Base-by-base conservation (phyloP, 768 basidiomycete species). In the Macrolepiota dolichaula region DNA sequence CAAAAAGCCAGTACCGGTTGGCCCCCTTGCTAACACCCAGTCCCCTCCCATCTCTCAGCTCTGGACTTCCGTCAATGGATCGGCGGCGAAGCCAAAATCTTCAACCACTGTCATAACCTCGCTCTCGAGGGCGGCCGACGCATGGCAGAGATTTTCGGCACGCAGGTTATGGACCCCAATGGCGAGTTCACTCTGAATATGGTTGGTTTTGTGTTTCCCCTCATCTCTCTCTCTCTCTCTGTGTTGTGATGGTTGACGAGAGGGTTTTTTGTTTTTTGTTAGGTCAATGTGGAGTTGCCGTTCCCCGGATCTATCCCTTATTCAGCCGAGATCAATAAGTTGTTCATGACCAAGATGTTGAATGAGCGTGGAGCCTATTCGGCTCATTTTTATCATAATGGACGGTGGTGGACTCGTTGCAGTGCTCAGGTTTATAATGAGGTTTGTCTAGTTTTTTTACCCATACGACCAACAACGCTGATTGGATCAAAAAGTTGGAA, bases 1-100 rank as follows among this genome's bases (percentile, higher is more conserved):
- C 42, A 12, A 1, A 7, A 7, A 15, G n/a, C n/a, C n/a, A n/a
- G n/a, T n/a, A n/a, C n/a, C n/a, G n/a, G n/a, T n/a, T n/a, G n/a
- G n/a, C n/a, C n/a, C n/a, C n/a, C n/a, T n/a, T n/a, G n/a, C n/a
- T n/a, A n/a, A n/a, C n/a, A n/a, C n/a, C n/a, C n/a, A n/a, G n/a
- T n/a, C n/a, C n/a, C n/a, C n/a, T n/a, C n/a, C n/a, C n/a, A n/a
- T n/a, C n/a, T 11, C 17, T 27, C 59, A 84, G 92, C 92, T 0
- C 70, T 93, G 4, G 81, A 86, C 32, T 94, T 94, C 74, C 83
- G 93, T 29, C 68, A 80, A 61, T 82, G 82, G 75, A 71, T 93
- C 1, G 92, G 93, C 1, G 92, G 93, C 5, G 92, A 95, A 70
- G 71, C 80, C 25, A 79, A 77, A 49, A 94, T 95, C 61, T 84